A percentile compares a stretch with the other conserved stretches of the same genome.
Conservation (phyloP, 2,329 filamentous ascomycete species). For the Fusarium brachygibbosum region DNA sequence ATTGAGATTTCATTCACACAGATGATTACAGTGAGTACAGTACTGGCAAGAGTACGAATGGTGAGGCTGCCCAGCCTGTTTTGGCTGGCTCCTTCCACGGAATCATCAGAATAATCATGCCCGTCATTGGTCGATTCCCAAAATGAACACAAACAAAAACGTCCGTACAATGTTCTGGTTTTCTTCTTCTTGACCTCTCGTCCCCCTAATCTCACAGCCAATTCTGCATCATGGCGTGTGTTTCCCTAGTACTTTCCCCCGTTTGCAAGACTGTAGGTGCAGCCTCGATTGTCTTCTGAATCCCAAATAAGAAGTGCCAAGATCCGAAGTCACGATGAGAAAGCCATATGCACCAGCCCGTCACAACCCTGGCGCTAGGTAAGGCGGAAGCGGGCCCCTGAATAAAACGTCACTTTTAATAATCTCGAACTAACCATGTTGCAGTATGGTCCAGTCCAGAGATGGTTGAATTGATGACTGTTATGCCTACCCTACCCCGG, state of each 20-base stretch:
- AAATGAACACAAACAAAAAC: not conserved
- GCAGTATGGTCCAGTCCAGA: constrained; percentile 14
- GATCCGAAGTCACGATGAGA: constrained; percentile 26
- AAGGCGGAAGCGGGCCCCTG: constrained; percentile 22
- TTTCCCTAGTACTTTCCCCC: not conserved
- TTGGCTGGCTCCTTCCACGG: constrained; percentile 5
- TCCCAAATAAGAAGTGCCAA: constrained; percentile 25
- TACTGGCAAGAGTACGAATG: not conserved
- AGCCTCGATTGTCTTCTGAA: constrained; percentile 11
- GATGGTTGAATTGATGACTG: constrained; percentile 15
- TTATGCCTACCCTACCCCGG: not conserved
- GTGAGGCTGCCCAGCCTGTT: not conserved
- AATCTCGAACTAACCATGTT: constrained; percentile 14
- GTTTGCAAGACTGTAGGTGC: not conserved
- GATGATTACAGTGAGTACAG: not conserved
- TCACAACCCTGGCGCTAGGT: constrained; percentile 31
- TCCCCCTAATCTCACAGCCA: not conserved
- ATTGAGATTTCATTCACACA: not conserved
- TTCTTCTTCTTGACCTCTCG: not conserved
- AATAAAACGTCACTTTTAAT: constrained; percentile 14
- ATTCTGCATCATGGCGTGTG: not conserved
- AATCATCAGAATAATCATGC: constrained; percentile 8
- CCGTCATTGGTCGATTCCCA: constrained; percentile 8
- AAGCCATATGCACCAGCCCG: constrained; percentile 18
- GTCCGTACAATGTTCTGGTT: not conserved